Percentiles rank a stretch among this genome's conserved stretches.
Conservation (phyloP, 305 asterid species). For the Plantago coronopus region DNA sequence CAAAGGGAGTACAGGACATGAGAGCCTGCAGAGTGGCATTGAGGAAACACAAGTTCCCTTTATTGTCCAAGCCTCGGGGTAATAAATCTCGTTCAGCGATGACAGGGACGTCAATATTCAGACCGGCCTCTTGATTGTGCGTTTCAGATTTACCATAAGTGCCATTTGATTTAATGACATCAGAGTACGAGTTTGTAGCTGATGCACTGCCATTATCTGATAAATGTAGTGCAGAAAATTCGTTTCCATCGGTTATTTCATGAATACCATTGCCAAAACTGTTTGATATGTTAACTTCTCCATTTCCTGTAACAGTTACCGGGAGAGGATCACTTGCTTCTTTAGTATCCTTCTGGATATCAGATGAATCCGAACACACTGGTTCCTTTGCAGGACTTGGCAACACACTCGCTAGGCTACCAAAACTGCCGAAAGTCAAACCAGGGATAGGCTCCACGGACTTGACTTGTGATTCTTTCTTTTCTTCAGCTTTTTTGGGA, state of each 20-base stretch:
- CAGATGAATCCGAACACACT: conserved; percentile 1
- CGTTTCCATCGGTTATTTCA: conserved; percentile 28
- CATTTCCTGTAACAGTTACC: conserved; percentile 43
- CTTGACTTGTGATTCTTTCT: not conserved
- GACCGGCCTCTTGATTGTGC: conserved; percentile 29
- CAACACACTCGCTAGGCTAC: conserved; percentile 11
- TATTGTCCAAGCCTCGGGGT: conserved; percentile 82
- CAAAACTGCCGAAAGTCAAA: conserved; percentile 2
- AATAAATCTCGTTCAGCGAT: conserved; percentile 41
- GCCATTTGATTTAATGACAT: conserved; percentile 14
- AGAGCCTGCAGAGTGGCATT: conserved; percentile 94
- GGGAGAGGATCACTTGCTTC: conserved; percentile 18
- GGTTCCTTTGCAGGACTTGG: conserved; percentile 30
- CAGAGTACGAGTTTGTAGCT: conserved; percentile 26
- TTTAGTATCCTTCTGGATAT: conserved; percentile 1
- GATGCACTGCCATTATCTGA: conserved; percentile 31
- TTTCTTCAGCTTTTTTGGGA: not conserved
- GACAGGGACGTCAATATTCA: conserved; percentile 31
- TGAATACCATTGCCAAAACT: conserved; percentile 26
- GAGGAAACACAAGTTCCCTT: conserved; percentile 90
- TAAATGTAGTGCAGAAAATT: conserved; percentile 28
- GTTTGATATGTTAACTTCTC: conserved; percentile 29
- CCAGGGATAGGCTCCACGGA: not conserved
- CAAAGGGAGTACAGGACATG: conserved; percentile 81
- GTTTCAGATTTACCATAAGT: conserved; percentile 33